Base-by-base conservation (phyloP, 345 rosid species). In the Noccaea bulbosa region DNA sequence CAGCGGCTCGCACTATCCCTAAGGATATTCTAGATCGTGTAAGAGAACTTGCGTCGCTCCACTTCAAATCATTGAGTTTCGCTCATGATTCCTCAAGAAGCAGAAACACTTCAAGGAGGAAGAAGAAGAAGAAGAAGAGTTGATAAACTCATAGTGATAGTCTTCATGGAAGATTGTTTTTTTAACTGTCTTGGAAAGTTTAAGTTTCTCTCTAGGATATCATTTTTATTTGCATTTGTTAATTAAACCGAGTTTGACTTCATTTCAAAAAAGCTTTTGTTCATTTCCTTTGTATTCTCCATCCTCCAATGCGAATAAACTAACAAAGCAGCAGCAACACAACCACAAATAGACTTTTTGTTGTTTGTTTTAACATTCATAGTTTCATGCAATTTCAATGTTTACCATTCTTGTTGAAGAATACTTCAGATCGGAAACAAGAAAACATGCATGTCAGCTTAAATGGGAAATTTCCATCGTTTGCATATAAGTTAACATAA, bases 11-110 rank as follows among this genome's bases (percentile, higher is more conserved):
- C 0, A 66, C 72, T 35, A 72, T 93, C 30, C 96, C 98, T 4
- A 82, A 82, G 74, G 67, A 83, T 45, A 77, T 91, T 55, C 53
- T 89, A 17, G 72, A 73, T 62, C 90, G 81, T 6, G 79, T 93
- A 68, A 63, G 73, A 39, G 97, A 93, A 78, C 88, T 93, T 51
- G 94, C 93, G 1, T 62, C 81, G 1, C 60, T 84, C 52, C 92
- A 91, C 33, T 47, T 70, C 37, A 63, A 47, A 11, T 63, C 70
- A 38, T 41, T 27, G 71, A 27, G 39, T 46, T 35, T 41, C 1
- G 48, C 15, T 61, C 15, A 38, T 63, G 75, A 51, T 34, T 69
- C 65, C 59, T 62, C 79, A 63, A 22, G 81, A 86, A 77, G 79
- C 61, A 5, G 5, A 20, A 64, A 62, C 64, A 47, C n/a, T 61